A percentile compares a stretch with the other conserved stretches of the same genome.
phyloP scores from a whole-genome alignment of 2,329 filamentous ascomycete genomes.

The Aspergillus novofumigatus region DNA sequence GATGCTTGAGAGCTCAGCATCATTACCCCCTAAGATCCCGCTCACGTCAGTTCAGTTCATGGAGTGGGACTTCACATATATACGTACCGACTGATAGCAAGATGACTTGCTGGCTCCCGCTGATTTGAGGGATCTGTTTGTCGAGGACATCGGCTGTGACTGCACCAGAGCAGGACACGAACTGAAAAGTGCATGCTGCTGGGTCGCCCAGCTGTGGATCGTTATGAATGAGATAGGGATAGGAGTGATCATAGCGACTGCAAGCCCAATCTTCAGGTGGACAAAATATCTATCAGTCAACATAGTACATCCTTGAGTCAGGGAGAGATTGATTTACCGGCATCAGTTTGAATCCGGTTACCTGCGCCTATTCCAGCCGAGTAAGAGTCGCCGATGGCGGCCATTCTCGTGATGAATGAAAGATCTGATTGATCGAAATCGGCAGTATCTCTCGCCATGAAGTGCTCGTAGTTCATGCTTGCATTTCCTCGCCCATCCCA shows the following conservation, averaged over 20 bases:
- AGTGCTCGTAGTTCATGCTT: background rate
- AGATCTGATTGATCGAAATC: conserved; percentile 3
- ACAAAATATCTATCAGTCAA: background rate
- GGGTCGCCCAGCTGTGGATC: background rate
- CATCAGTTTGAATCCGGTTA: conserved; percentile 1
- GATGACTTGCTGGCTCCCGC: background rate
- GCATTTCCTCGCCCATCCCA: background rate
- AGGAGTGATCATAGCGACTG: background rate
- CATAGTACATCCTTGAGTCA: background rate
- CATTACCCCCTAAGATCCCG: too few species aligned
- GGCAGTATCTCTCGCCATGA: background rate
- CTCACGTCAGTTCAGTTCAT: background rate
- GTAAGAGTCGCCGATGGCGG: conserved; percentile 12
- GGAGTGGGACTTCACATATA: background rate
- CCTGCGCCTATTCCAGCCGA: conserved; percentile 11
- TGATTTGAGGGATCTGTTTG: background rate
- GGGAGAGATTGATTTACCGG: background rate
- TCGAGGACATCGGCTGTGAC: background rate
- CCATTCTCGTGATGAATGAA: conserved; percentile 10
- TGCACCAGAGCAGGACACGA: background rate
- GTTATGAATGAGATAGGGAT: background rate
- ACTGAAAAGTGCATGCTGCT: background rate
- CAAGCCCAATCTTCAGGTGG: background rate
- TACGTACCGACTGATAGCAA: background rate
- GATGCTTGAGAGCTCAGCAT: too few species aligned